Evolutionary conservation across 2,329 filamentous ascomycete genomes (phyloP), one percentile per base, ranked within the genome.

Genomic region (Aspergillus carbonarius): DNA sequence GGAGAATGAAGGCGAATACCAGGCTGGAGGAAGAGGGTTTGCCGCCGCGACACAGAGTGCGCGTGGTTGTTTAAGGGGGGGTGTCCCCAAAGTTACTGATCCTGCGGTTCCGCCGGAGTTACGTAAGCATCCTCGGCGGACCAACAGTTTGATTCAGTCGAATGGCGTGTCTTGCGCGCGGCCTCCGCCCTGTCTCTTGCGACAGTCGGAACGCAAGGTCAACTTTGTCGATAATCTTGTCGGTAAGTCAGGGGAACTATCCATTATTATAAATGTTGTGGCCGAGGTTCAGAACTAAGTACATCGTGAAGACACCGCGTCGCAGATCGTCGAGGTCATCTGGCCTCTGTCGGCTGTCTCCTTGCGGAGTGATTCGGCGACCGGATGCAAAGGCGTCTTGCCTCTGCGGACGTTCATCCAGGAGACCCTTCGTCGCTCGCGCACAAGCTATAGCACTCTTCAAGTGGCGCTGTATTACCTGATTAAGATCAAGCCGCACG

Each of bases 381-480:
- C 79, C 63, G 88, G 86, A 60, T 84, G 83, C 72, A 91, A 90
- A 73, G 87, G 89, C 54, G 90, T 97, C 61, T 81, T 99, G 65
- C 93, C 93, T 60, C 83, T 99, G 69, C 90, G 93, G 66, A 96
- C 90, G 55, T 99, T 98, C 74, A 98, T 99, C 69, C 93, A 98
- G 78, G 95, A 98, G 82, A 98, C 95, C 18, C 83, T 99, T 65
- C 90, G 93, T 68, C 88, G 95, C 69, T 99, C 95, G 60, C 88
- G 93, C 70, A 96, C 95, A 44, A 97, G 93, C 79, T 99, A 97
- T 79, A 98, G 93, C 59, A 99, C 95, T 30, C 81, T 99, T 55
- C 95, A 98, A 78, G 95, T 99, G 60, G 93, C 95, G 25, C 82
- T 99, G 62, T 99, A 97, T 76, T 99, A 99, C 74, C 80, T 99